Base-by-base conservation (phyloP, 1,284 basidiomycete species). In the Ceratobasidium sp. region DNA sequence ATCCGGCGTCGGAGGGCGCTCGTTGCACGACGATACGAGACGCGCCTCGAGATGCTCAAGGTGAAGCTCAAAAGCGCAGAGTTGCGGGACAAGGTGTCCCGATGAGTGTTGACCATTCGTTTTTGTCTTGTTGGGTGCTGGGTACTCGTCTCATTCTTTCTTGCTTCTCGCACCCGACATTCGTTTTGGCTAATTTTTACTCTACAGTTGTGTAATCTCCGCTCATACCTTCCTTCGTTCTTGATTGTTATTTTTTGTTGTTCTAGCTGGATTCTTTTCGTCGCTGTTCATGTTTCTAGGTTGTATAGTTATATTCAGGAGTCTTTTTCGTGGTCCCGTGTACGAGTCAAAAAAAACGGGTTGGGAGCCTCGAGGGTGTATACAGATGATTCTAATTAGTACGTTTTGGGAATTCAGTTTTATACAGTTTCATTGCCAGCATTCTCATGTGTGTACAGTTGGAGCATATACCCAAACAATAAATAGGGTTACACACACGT, bases 1-100 rank as follows among this genome's bases (percentile, higher is more conserved):
- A 50, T 64, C 25, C 45, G 60, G 20, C 45, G 60, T 20, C 45
- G 60, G 22, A 22, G 60, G 32, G 60, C 60, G 6, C 17, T 52
- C 7, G 60, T 64, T 40, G 60, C 60, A 6, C 47, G 32, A 13
- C 45, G 60, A 35, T 64, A 64, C 49, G 60, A 64, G 49, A 64
- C 60, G 2, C 45, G 60, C n/a, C 49, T 64, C n/a, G 60, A 64
- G 34, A 64, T 64, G 60, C 47, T 64, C 12, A 25, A 47, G 22
- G 60, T 64, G 40, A 64, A 64, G 22, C 60, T 64, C 49, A 64
- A 64, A 35, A 64, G 60, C 47, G 60, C 60, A 4, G 60, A 64
- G 22, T 47, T 64, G 13, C 29, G 60, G 47, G 60, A 64, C 60
- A 64, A 64, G 47, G 60, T 64, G 20, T 29, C 60, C 40, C 45